These are phyloP conservation scores for Ceratocystis alfenasii DNA, from an alignment of 2,329 filamentous ascomycete genomes.

Conservation along the genomic window DNA sequence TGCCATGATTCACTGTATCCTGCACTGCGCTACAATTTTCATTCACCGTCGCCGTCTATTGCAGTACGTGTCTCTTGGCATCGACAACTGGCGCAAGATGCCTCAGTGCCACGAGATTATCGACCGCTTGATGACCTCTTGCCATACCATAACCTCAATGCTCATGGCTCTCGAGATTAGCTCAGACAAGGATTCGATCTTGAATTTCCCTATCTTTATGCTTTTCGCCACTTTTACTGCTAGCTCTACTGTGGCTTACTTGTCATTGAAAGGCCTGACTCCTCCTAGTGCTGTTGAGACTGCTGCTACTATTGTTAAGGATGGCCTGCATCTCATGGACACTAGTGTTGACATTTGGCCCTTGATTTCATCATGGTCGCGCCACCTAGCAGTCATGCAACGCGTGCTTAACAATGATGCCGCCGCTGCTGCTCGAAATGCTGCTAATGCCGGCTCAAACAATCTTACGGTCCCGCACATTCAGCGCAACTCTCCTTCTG, in stretches of 20 bases:
- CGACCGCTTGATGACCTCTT: conserved; percentile 46
- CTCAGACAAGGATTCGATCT: conserved; percentile 45
- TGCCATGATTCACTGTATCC: conserved; percentile 49
- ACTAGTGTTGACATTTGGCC: conserved; percentile 50
- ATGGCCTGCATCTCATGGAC: conserved; percentile 47
- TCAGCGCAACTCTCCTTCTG: conserved; percentile 30
- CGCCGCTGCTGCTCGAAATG: conserved; percentile 28
- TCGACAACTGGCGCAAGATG: conserved; percentile 42
- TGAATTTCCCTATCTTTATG: conserved; percentile 54
- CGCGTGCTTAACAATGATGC: conserved; percentile 47
- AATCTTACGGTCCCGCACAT: conserved; percentile 25
- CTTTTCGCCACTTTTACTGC: conserved; percentile 51
- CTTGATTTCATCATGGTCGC: conserved; percentile 47
- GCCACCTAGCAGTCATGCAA: conserved; percentile 50
- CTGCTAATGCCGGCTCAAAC: conserved; percentile 28
- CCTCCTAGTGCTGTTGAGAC: conserved; percentile 46
- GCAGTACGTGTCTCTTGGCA: conserved; percentile 43
- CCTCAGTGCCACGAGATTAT: conserved; percentile 42
- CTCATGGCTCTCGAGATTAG: conserved; percentile 44
- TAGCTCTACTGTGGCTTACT: conserved; percentile 48
- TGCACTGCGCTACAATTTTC: conserved; percentile 50
- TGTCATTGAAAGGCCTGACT: conserved; percentile 49
- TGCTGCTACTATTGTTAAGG: conserved; percentile 44
- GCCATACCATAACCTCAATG: conserved; percentile 46
- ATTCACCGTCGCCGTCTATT: conserved; percentile 48